Conservation (phyloP, 331 rosid genomes). For the Acacia concinna region DNA sequence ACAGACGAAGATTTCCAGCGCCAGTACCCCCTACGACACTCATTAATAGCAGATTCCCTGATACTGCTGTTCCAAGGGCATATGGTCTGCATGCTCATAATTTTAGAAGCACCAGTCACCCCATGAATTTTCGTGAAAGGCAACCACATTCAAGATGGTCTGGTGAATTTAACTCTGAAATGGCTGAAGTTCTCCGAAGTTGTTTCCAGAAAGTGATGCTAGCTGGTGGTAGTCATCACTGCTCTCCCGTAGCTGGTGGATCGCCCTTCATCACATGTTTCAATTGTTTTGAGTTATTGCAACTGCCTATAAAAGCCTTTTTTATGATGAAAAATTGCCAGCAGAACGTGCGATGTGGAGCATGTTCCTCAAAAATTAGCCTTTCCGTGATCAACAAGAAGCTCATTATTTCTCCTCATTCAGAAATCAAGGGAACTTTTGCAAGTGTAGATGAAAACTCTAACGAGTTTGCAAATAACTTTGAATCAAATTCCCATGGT, state of each 20-base stretch:
- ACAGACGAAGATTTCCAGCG: conserved; percentile 48
- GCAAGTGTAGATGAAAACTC: conserved; percentile 46
- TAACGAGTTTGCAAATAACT: conserved; percentile 41
- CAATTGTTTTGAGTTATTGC: conserved; percentile 76
- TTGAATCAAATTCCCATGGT: conserved; percentile 42
- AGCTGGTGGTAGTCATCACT: conserved; percentile 51
- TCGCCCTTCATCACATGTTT: conserved; percentile 82
- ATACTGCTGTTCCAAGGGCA: conserved; percentile 47
- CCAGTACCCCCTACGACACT: conserved; percentile 54
- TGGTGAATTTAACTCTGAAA: conserved; percentile 62
- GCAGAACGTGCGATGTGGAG: conserved; percentile 82
- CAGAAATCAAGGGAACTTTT: conserved; percentile 41
- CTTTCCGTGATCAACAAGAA: conserved; percentile 57
- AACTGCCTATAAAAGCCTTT: conserved; percentile 64
- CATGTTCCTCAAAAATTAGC: conserved; percentile 70
- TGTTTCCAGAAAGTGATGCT: conserved; percentile 60
- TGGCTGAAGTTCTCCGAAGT: conserved; percentile 42
- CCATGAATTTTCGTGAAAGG: conserved; percentile 42
- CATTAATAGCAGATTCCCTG: conserved; percentile 51
- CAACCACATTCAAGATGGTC: conserved; percentile 71
- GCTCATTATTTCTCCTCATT: conserved; percentile 58
- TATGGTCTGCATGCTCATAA: conserved; percentile 55
- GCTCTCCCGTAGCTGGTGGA: conserved; percentile 75
- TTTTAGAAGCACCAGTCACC: conserved; percentile 52
- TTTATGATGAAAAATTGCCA: conserved; percentile 48